These are phyloP conservation scores for Dactylonectria macrodidyma DNA, from an alignment of 2,329 filamentous ascomycete species.

Conservation along the genomic window DNA sequence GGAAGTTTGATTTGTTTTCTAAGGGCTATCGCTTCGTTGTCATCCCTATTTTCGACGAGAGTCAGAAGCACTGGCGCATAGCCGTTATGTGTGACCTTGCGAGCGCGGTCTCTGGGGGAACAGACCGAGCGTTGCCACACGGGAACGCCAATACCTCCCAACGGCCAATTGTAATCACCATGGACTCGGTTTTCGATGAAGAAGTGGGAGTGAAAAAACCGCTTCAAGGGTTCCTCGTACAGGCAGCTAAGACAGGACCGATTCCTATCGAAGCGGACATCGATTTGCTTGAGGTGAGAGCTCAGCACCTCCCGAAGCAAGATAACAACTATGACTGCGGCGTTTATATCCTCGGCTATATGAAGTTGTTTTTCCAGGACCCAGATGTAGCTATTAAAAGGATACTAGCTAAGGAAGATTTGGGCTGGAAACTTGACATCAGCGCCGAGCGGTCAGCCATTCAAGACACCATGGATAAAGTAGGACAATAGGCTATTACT, in stretches of 20 bases:
- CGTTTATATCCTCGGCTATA: slow-evolving; percentile 1
- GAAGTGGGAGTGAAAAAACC: not conserved
- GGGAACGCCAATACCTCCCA: not conserved
- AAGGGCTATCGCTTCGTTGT: not conserved
- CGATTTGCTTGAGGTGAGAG: slow-evolving; percentile 1
- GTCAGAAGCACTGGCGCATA: not conserved
- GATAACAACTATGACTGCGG: not conserved
- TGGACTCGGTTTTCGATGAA: not conserved
- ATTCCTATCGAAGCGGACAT: not conserved
- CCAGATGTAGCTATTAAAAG: not conserved
- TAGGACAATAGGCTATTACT: no score
- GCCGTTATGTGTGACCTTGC: not conserved
- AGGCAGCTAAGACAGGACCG: not conserved
- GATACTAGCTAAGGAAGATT: not conserved
- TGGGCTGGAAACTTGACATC: not conserved
- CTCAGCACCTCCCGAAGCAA: slow-evolving; percentile 2
- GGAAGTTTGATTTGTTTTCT: not conserved
- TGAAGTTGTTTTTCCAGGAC: slow-evolving; percentile 1
- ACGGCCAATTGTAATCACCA: not conserved
- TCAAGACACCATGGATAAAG: not conserved
- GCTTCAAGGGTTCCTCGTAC: not conserved
- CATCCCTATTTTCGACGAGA: not conserved
- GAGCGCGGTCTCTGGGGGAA: not conserved
- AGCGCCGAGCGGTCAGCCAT: not conserved
- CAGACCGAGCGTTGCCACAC: not conserved